These are phyloP conservation scores for Coffea canephora DNA, from an alignment of 257 asterid genomes.

Conservation along the genomic window DNA sequence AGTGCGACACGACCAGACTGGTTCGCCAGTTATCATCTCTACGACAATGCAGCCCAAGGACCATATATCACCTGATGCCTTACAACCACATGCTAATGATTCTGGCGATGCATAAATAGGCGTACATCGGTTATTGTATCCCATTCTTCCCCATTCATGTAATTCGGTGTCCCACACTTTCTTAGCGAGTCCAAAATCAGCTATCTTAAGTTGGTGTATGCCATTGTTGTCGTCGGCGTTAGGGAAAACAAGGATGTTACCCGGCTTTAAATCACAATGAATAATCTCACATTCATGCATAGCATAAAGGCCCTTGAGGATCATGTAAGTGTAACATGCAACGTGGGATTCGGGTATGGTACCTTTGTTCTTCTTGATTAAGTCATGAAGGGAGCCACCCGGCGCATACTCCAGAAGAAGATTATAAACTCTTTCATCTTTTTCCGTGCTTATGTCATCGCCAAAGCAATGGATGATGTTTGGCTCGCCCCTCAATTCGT, in stretches of 20 bases:
- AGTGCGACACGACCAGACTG: neutral
- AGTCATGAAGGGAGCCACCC: neutral
- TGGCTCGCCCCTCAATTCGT: neutral
- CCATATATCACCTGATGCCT: neutral
- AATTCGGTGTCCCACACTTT: neutral
- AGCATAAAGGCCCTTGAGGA: neutral
- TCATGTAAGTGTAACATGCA: neutral
- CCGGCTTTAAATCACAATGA: slow-evolving; percentile 13
- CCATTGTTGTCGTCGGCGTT: neutral
- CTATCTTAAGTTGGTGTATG: neutral
- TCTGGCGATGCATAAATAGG: slow-evolving; percentile 1
- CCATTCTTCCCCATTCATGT: neutral
- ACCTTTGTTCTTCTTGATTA: neutral
- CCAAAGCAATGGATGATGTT: slow-evolving; percentile 7
- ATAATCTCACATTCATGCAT: neutral
- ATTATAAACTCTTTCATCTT: neutral
- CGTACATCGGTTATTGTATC: neutral
- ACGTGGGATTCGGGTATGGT: neutral
- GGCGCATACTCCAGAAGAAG: slow-evolving; percentile 11
- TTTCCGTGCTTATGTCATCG: neutral
- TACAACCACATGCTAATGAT: neutral
- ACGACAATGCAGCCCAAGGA: slow-evolving; percentile 9
- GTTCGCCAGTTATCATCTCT: neutral
- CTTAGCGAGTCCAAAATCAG: slow-evolving; percentile 7
- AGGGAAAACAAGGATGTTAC: neutral